These are phyloP conservation scores for Fusarium transvaalense DNA, from an alignment of 2,329 filamentous ascomycete species.

Conservation along the genomic window DNA sequence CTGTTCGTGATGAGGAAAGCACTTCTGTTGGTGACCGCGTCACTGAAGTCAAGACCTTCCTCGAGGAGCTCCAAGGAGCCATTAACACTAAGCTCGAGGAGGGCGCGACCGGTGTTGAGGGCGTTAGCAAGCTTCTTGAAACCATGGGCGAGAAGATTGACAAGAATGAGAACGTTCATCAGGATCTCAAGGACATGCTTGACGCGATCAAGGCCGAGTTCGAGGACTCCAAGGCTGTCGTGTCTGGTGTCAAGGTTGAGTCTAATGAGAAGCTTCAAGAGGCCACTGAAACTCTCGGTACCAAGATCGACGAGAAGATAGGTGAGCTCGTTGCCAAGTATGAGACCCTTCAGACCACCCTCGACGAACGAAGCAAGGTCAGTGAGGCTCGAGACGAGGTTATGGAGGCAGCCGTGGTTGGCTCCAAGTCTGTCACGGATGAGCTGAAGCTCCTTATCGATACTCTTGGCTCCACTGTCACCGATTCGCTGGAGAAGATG, in stretches of 20 bases:
- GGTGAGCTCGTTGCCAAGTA: constrained; percentile 86
- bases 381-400: constrained; percentile 79
- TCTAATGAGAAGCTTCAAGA: constrained; percentile 80
- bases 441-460: constrained; percentile 90
- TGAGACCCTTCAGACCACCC: constrained; percentile 81
- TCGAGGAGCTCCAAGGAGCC: constrained; percentile 83
- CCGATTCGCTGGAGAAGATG: constrained; percentile 87
- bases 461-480: constrained; percentile 83
- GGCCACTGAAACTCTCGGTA: constrained; percentile 65
- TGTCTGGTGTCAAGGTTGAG: constrained; percentile 85
- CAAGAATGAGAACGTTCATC: constrained; percentile 67
- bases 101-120: constrained; percentile 78
- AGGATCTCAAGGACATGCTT: constrained; percentile 78
- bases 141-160: constrained; percentile 72
- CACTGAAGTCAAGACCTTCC: constrained; percentile 79
- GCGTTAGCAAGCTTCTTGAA: constrained; percentile 77
- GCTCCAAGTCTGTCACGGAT: constrained; percentile 83
- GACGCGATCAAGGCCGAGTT: constrained; percentile 87
- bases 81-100: constrained; percentile 82
- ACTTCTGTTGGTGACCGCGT: constrained; percentile 82
- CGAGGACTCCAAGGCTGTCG: constrained; percentile 83
- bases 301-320: constrained; percentile 74
- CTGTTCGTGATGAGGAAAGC: constrained; percentile 87
- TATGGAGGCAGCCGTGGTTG: constrained; percentile 78
- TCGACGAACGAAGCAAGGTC: constrained; percentile 79